phyloP scores from a whole-genome alignment of 2,329 filamentous ascomycete genomes.

The Achaetomium macrosporum region DNA sequence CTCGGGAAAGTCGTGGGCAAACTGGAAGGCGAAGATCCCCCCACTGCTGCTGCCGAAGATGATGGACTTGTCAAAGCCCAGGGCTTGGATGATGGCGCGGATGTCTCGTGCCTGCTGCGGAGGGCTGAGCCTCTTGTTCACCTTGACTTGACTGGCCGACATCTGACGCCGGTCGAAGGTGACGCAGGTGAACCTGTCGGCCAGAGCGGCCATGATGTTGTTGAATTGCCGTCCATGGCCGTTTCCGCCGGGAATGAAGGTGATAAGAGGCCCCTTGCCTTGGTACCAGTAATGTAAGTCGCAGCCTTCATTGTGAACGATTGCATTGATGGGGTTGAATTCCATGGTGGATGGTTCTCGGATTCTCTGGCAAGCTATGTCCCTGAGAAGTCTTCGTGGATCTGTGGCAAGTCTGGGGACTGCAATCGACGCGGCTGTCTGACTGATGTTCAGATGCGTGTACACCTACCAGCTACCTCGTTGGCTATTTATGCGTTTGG shows the following conservation, averaged over 20 bases:
- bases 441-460: no score
- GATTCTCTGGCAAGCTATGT: no score
- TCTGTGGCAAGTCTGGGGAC: no score
- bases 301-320: slow-evolving; percentile 29
- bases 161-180: slow-evolving; percentile 33
- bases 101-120: slow-evolving; percentile 31
- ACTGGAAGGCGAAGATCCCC: slow-evolving; percentile 28
- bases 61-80: slow-evolving; percentile 26
- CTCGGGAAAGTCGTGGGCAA: slow-evolving; percentile 29
- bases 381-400: no score
- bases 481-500: no score
- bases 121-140: slow-evolving; percentile 24
- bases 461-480: no score
- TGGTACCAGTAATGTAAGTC: slow-evolving; percentile 30
- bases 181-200: slow-evolving; percentile 26
- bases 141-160: slow-evolving; percentile 26
- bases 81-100: slow-evolving; percentile 26
- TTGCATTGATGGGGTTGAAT: slow-evolving; percentile 8
- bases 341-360: slow-evolving; percentile 3
- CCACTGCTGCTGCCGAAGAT: slow-evolving; percentile 30
- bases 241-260: slow-evolving; percentile 32
- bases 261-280: slow-evolving; percentile 28
- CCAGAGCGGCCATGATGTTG: slow-evolving; percentile 26
- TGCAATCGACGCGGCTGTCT: no score
- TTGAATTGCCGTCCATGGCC: slow-evolving; percentile 31